Evolutionary conservation across 306 rosid genomes (phyloP), one percentile per base, ranked within the genome.

Genomic region (Spatholobus suberectus): DNA sequence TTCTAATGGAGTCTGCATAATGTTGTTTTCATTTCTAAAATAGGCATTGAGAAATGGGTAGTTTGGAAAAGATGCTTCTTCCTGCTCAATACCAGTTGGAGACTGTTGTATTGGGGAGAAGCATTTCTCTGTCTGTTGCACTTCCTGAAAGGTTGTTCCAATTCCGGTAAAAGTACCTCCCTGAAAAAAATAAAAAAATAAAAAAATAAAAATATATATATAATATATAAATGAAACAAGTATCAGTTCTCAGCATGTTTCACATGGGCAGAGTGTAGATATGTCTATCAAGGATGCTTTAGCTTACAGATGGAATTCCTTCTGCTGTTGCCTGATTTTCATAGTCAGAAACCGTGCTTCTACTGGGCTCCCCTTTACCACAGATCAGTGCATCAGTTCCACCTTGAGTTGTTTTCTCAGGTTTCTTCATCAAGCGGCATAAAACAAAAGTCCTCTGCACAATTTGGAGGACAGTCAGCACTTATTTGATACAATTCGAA

Each of bases 401-500:
- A 76, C 32, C 71, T 57, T 79, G 87, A 27, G 76, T 5, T 18
- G 81, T 84, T 75, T 61, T 75, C 75, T 12, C 88, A 8, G 20
- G 26, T 35, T 89, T 87, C 38, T 70, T 46, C 80, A 23, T 91
- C 75, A 95, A 46, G 35, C 86, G 85, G 75, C 91, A 81, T 34
- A 95, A 10, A 54, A 90, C 93, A 75, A 84, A 88, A 38, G 79
- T 26, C 69, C 67, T 76, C 98, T 91, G 79, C 79, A 79, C 14
- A 73, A 76, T 34, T 67, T 59, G 61, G 41, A 79, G 23, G 38
- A 41, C n/a, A 27, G 62, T 59, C 67, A 75, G 40, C 26, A 51
- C 66, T 70, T 17, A 55, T 63, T 32, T 58, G 11, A 70, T 35
- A 6, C 61, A 46, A 77, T 58, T 49, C 23, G 8, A 26, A 72